Base-by-base conservation (phyloP, 176 grass and related monocot genomes). In the Elymus sibiricus region DNA sequence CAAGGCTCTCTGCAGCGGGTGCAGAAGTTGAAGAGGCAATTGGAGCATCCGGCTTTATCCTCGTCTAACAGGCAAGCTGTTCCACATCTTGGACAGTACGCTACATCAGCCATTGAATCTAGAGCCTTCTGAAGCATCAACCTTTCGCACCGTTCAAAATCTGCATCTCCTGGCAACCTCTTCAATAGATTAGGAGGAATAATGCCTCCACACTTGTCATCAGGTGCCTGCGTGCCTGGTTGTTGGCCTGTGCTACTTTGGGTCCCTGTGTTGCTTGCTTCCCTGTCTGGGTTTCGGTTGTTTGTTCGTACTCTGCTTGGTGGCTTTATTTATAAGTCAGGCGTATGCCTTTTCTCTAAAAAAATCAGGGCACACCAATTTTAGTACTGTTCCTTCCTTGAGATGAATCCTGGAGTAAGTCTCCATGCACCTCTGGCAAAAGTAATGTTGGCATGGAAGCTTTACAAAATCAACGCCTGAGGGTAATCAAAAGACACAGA, bases 391-490 rank as follows among this genome's bases (percentile, higher is more conserved):
- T 53, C 88, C 91, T 81, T 93, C 91, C 29, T 68, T 75, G 22
- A 93, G 78, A 85, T 93, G 88, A 65, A 93, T 93, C 56, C 77
- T 90, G 40, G 82, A 85, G 60, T 90, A 93, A 9, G 60, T 93
- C 70, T 86, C 91, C 85, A 88, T 88, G 79, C 91, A 93, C 51
- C 70, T 88, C 66, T 25, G n/a, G 76, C 91, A 93, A 90, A 90
- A 93, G 59, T 82, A 90, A 90, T 90, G 88, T 5, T 51, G 65
- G 74, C 91, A 93, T 79, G 91, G 79, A 75, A 90, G 85, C 51
- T 88, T 88, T 62, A 90, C 4, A 16, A 93, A 90, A 64, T 79
- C 86, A 69, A 76, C 74, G 76, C 85, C 88, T 88, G 61, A 83
- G 42, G 70, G 64, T 72, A 27, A 55, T 8, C 32, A 64, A 88